A percentile compares a stretch with the other conserved stretches of the same genome.
These are phyloP conservation scores for Aspergillus sparsus DNA, from an alignment of 495 filamentous ascomycete genomes.

Conservation along the genomic window DNA sequence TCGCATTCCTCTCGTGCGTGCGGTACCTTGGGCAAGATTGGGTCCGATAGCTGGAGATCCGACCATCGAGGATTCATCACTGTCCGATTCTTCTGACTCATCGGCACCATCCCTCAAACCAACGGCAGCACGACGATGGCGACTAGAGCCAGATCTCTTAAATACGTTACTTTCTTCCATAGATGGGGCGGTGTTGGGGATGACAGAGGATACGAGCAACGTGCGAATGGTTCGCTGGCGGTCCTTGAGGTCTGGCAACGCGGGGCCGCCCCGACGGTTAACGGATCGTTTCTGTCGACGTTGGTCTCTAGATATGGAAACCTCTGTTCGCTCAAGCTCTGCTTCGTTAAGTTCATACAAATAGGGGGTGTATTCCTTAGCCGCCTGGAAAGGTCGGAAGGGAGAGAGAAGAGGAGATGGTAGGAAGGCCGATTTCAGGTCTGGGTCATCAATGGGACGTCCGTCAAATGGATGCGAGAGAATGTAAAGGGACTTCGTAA, in stretches of 20 bases:
- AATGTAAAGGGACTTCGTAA: constrained; percentile 90
- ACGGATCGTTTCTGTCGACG: constrained; percentile 92
- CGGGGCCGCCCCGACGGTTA: constrained; percentile 90
- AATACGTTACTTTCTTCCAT: constrained; percentile 85
- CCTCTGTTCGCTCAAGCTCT: constrained; percentile 86
- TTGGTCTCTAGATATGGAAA: constrained; percentile 89
- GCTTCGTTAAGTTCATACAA: constrained; percentile 91
- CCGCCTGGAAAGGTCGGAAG: constrained; percentile 85
- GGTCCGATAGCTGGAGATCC: constrained; percentile 77
- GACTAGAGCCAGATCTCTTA: constrained; percentile 66
- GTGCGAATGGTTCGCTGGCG: constrained; percentile 88
- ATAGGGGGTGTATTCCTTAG: constrained; percentile 90
- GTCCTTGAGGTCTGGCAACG: constrained; percentile 93
- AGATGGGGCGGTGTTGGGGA: constrained; percentile 79
- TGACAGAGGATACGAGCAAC: constrained; percentile 82
- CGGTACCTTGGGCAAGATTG: constrained; percentile 71
- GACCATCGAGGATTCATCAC: constrained; percentile 76
- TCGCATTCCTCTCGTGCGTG: constrained; percentile 83
- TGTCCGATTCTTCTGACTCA: constrained; percentile 84
- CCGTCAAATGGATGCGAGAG: constrained; percentile 94
- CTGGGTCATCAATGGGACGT: constrained; percentile 85
- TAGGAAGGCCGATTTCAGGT: constrained; percentile 81
- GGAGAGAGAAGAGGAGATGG: constrained; percentile 78
- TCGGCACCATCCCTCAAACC: constrained; percentile 65
- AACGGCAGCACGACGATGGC: constrained; percentile 45